Evolutionary conservation across 2,329 filamentous ascomycete species (phyloP), one percentile per base, ranked within the genome.

Genomic region (Tothia fuscella): DNA sequence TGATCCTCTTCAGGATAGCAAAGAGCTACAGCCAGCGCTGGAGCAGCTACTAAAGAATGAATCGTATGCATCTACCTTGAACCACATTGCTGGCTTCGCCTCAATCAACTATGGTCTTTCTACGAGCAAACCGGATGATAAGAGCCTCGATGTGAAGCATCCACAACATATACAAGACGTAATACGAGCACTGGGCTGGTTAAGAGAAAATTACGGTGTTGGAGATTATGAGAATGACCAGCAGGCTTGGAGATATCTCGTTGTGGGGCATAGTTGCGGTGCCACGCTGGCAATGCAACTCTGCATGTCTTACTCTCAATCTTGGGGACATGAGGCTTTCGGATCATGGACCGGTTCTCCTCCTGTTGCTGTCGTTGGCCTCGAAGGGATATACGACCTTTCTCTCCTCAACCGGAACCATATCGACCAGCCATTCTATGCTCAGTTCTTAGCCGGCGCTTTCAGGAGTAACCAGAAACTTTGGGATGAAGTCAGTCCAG

Each of bases 311-410:
- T 28, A 30, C 12, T 19, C 12, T 19, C 25, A 19, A 33, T 33
- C 26, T 9, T 29, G 26, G 26, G 26, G 25, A 16, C 25, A 32
- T 32, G 38, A 20, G 2, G 20, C n/a, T 7, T 30, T 17, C 17
- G 41, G 41, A 3, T 13, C 24, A 5, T 21, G 16, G 1, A 17
- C 29, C 33, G 7, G 26, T 9, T 9, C 49, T 50, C 5, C 29
- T 12, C 76, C 76, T 0, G 52, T 60, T 3, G 72, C 68, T 3
- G 58, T 82, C n/a, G 54, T 82, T 4, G 71, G 76, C 25, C 58
- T 82, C 16, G 72, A 72, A 42, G 80, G 81, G 1, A 74, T 86
- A 17, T 84, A 83, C 56, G 73, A 81, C 51, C 57, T 86, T 7
- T 64, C 65, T 6, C 67, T 66, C 0, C 57, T 84, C 16, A 56